These are phyloP conservation scores for Suhomyces faveliae DNA, from an alignment of 805 yeast species.

Conservation along the genomic window DNA sequence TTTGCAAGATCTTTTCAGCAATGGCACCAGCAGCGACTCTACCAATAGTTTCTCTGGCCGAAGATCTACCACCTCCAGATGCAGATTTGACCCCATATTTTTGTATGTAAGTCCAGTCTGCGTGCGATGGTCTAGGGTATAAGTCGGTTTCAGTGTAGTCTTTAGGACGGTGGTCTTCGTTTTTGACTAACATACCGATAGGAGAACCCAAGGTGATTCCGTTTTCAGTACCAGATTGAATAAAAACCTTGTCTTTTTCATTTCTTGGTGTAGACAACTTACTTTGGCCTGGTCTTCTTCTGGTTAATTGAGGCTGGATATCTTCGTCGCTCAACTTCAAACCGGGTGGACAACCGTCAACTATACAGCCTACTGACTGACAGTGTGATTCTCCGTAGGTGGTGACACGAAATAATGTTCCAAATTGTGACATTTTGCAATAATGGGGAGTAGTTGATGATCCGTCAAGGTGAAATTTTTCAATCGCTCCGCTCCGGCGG, in stretches of 20 bases:
- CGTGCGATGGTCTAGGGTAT: slow-evolving; percentile 97
- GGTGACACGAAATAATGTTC: slow-evolving; percentile 60
- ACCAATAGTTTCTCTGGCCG: slow-evolving; percentile 97
- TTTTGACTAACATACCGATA: slow-evolving; percentile 86
- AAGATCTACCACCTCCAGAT: slow-evolving; percentile 96
- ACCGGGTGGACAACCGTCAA: slow-evolving; percentile 98
- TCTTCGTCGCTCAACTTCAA: slow-evolving; percentile 80
- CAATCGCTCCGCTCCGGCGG: slow-evolving; percentile 1
- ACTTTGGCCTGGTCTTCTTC: slow-evolving; percentile 98
- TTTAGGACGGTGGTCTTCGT: slow-evolving; percentile 95
- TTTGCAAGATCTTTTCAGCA: slow-evolving; percentile 84
- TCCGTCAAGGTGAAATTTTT: background rate
- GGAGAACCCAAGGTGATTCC: slow-evolving; percentile 94
- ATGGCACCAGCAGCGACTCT: slow-evolving; percentile 98
- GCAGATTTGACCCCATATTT: slow-evolving; percentile 93
- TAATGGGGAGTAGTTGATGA: background rate
- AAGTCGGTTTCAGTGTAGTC: slow-evolving; percentile 94
- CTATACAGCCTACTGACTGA: slow-evolving; percentile 95
- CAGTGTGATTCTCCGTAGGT: slow-evolving; percentile 99
- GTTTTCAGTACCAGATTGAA: slow-evolving; percentile 91
- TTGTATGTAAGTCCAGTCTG: slow-evolving; percentile 87
- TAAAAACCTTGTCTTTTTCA: slow-evolving; percentile 89
- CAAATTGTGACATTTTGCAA: slow-evolving; percentile 42
- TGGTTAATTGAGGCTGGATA: slow-evolving; percentile 90
- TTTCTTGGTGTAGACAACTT: slow-evolving; percentile 91